Evolutionary conservation across 2,329 filamentous ascomycete species (phyloP), one percentile per base, ranked within the genome.

Genomic region (Emericellopsis cladophorae): DNA sequence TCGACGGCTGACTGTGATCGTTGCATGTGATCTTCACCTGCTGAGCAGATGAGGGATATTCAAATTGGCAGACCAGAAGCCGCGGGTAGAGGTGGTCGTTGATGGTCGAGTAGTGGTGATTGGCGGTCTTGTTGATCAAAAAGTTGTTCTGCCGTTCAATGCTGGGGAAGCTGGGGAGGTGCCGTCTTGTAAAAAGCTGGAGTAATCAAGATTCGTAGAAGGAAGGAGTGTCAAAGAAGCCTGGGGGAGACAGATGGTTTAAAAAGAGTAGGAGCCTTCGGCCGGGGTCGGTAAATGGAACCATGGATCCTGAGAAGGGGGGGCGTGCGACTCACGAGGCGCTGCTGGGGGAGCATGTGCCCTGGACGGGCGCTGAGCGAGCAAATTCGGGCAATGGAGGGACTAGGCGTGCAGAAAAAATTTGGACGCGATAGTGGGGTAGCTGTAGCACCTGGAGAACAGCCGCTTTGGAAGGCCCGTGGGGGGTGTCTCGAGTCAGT

Each of bases 1-100:
- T 82, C 79, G 65, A 82, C 77, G 60, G 79, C 77, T 51, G 81
- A 82, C 55, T 74, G 71, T 70, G 77, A 72, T 63, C 77, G 76
- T 74, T 84, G 80, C 81, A 86, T 85, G 73, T 81, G 78, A 79
- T 68, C 59, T n/a, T 22, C 37, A 29, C 18, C 26, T 16, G 15
- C 14, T 7, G 22, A 4, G 36, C 36, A 16, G 14, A 33, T 40
- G 37, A 40, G 37, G 37, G 37, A 40, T 37, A 37, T 37, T 21
- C 16, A 7, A 40, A 26, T 29, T 29, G 12, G 12, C 26, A 9
- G 8, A 12, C 9, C 26, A 29, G 26, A 29, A 9, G 26, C 26
- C 26, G 6, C 26, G 26, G 12, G 26, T 37, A 26, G 16, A 37
- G 36, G 16, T 22, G 32, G 16, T 5, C n/a, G 32, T 11, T 36